Percentiles rank a stretch among this genome's conserved stretches.
Conservation (phyloP, 1,284 basidiomycete genomes). For the Bondarzewia mesenterica region DNA sequence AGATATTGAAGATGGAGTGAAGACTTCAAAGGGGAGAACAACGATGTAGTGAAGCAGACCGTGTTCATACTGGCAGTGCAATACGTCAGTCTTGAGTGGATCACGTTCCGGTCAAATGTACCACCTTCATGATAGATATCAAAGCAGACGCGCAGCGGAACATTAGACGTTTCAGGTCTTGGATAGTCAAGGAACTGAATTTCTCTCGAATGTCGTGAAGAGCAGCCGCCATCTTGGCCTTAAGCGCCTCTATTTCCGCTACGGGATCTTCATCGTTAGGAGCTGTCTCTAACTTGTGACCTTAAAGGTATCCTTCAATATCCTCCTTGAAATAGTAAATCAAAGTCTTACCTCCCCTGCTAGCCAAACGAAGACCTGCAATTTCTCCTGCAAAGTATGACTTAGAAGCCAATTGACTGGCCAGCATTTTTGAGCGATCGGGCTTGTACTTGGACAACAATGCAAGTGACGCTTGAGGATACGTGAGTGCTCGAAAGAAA, state of each 20-base stretch:
- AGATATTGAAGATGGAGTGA: conserved; percentile 80
- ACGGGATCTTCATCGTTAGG: conserved; percentile 50
- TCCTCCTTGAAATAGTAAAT: background rate
- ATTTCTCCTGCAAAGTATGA: conserved; percentile 84
- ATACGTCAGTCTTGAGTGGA: background rate
- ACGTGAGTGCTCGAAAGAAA: background rate
- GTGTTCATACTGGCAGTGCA: conserved; percentile 59
- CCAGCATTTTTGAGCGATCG: conserved; percentile 70
- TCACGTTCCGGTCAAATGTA: conserved; percentile 11
- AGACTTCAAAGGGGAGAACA: conserved; percentile 81
- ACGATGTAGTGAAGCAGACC: conserved; percentile 88
- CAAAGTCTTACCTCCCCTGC: conserved; percentile 29
- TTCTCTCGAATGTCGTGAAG: conserved; percentile 65
- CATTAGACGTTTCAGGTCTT: conserved; percentile 79
- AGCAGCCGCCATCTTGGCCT: conserved; percentile 61
- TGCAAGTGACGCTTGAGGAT: conserved; percentile 47
- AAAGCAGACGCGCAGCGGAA: conserved; percentile 84
- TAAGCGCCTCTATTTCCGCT: conserved; percentile 58
- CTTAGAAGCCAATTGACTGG: conserved; percentile 80
- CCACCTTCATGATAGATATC: conserved; percentile 62
- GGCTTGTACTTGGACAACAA: conserved; percentile 52
- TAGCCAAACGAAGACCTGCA: conserved; percentile 67
- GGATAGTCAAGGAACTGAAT: conserved; percentile 61
- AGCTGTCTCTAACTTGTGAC: conserved; percentile 50
- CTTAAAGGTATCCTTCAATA: conserved; percentile 21